phyloP scores from a whole-genome alignment of 2,329 filamentous ascomycete genomes.

The Ceratocystis variospora region DNA sequence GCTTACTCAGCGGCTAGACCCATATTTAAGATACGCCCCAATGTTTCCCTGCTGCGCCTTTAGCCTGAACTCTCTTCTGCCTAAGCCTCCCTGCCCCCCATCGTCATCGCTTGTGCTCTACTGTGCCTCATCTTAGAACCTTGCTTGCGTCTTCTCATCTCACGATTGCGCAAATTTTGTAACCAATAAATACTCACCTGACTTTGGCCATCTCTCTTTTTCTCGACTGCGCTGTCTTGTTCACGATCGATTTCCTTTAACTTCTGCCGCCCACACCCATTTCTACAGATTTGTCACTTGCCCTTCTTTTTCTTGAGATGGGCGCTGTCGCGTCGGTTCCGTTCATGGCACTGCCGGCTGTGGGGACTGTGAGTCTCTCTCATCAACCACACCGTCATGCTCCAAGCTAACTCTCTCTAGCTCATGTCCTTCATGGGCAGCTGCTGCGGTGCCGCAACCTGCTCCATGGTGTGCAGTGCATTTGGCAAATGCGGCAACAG shows the following conservation, averaged over 20 bases:
- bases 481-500: slow-evolving; percentile 97
- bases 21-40: neutral
- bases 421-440: slow-evolving; percentile 67
- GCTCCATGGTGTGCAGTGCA: slow-evolving; percentile 85
- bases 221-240: neutral
- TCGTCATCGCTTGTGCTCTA: slow-evolving; percentile 7
- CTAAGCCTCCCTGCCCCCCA: neutral
- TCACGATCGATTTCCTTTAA: neutral
- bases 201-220: neutral
- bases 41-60: too few relatives aligned
- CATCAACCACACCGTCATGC: neutral
- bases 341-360: slow-evolving; percentile 72
- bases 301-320: slow-evolving; percentile 41
- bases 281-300: neutral
- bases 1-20: neutral
- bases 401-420: slow-evolving; percentile 30
- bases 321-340: slow-evolving; percentile 83
- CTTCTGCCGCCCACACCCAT: neutral
- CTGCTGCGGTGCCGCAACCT: slow-evolving; percentile 93
- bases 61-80: too few relatives aligned
- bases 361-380: slow-evolving; percentile 57
- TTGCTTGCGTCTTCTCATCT: neutral
- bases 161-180: neutral
- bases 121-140: neutral
- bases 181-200: neutral